Evolutionary conservation across 495 filamentous ascomycete genomes (phyloP), one percentile per base, ranked within the genome.

Genomic region (Penicillium paradoxum): DNA sequence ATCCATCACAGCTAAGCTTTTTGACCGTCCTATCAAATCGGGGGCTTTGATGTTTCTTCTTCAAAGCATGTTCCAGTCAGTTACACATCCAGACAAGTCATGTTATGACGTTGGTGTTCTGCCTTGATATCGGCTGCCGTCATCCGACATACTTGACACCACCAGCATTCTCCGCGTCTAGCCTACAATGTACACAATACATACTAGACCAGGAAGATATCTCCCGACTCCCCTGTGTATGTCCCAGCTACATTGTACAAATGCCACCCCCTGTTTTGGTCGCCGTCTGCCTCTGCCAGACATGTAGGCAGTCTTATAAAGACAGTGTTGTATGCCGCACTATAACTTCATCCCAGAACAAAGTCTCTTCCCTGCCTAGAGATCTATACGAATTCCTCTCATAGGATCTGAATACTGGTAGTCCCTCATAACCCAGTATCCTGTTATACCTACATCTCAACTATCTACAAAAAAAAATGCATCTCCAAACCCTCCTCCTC

Each of bases 251-350:
- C 46, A 17, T 27, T 39, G 24, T n/a, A 39, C 25, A 38, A 27
- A 49, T 49, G 46, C n/a, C 24, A 27, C 8, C 46, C 34, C 46
- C 6, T 39, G 15, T 49, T 49, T 39, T 24, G 17, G 2, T 0
- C 25, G 6, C 13, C 3, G 4, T 34, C 19, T 24, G 19, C 44
- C 44, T 24, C 44, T 22, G 13, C 4, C 11, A 22, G 32, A 24
- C 22, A 48, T 37, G 45, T 37, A 27, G 4, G 21, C 36, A 18
- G 45, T 15, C 33, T 48, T 51, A 51, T 51, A 50, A 52, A 56
- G 33, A 33, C 2, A 13, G 2, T 15, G 10, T 33, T 10, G 4
- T 7, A 10, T 18, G 24, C 25, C 13, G 17, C 38, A 6, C 38
- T 13, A 1, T n/a, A n/a, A 17, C 6, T 5, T 22, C 6, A 37